phyloP scores from a whole-genome alignment of 2,329 filamentous ascomycete species.

The Akanthomyces muscarius region DNA sequence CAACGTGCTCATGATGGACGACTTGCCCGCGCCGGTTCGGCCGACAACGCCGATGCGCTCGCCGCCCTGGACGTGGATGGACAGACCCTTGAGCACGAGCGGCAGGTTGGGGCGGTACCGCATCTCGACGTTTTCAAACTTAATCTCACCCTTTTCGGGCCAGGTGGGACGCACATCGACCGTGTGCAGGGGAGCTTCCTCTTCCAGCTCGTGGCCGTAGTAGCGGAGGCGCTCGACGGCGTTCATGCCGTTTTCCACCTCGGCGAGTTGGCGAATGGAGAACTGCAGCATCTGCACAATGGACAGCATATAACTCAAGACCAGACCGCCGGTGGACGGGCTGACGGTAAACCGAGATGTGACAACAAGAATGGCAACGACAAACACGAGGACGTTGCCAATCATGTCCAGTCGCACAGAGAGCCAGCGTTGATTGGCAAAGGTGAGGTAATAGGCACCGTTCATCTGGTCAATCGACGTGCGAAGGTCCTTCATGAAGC shows the following conservation, averaged over 20 bases:
- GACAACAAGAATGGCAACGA: conserved; percentile 83
- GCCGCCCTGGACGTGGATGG: conserved; percentile 68
- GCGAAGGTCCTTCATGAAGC: conserved; percentile 68
- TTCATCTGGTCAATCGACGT: conserved; percentile 86
- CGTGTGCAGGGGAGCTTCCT: conserved; percentile 81
- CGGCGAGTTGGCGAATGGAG: conserved; percentile 86
- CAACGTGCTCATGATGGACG: conserved; percentile 76
- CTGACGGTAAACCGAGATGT: conserved; percentile 82
- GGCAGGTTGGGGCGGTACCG: conserved; percentile 69
- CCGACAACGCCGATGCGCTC: conserved; percentile 80
- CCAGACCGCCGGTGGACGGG: conserved; percentile 80
- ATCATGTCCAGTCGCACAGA: conserved; percentile 80
- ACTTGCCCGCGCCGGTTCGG: conserved; percentile 78
- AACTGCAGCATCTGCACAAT: conserved; percentile 97
- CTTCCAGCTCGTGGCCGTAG: conserved; percentile 81
- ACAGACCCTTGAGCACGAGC: conserved; percentile 66
- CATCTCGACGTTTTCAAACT: conserved; percentile 74
- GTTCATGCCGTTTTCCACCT: conserved; percentile 98
- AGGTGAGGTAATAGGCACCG: conserved; percentile 89
- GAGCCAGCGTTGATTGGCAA: conserved; percentile 92
- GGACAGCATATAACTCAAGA: conserved; percentile 86
- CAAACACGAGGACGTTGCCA: conserved; percentile 80
- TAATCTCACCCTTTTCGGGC: conserved; percentile 82
- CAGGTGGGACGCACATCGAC: conserved; percentile 68
- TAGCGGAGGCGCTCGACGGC: conserved; percentile 87